phyloP scores from a whole-genome alignment of 2,329 filamentous ascomycete species.

The Ophiognomonia clavigignenti-juglandacearum region DNA sequence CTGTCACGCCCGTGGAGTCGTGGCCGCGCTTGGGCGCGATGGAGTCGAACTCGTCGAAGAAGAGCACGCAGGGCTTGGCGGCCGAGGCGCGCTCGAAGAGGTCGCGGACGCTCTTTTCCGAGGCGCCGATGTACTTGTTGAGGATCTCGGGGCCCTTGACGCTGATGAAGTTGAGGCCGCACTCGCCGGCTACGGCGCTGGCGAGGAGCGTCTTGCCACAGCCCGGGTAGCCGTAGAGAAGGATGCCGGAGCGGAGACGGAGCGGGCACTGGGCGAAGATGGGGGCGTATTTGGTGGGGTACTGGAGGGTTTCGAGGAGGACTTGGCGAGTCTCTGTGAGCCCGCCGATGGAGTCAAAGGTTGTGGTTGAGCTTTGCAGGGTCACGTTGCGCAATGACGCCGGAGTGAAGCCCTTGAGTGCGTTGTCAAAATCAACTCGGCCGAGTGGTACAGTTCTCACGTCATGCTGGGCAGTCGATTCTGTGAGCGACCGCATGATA shows the following conservation, averaged over 20 bases:
- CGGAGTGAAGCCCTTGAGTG: slow-evolving; percentile 88
- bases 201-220: slow-evolving; percentile 96
- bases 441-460: slow-evolving; percentile 58
- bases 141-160: slow-evolving; percentile 98
- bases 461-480: slow-evolving; percentile 40
- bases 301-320: slow-evolving; percentile 91
- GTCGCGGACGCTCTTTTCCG: slow-evolving; percentile 92
- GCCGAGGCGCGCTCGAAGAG: slow-evolving; percentile 90
- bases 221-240: slow-evolving; percentile 92
- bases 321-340: slow-evolving; percentile 80
- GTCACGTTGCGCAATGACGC: slow-evolving; percentile 93
- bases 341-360: slow-evolving; percentile 88
- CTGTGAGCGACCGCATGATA: slow-evolving; percentile 74
- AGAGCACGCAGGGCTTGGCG: slow-evolving; percentile 87
- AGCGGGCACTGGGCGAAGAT: slow-evolving; percentile 96
- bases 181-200: slow-evolving; percentile 95
- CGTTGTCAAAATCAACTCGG: slow-evolving; percentile 73
- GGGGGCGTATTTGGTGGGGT: slow-evolving; percentile 95
- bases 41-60: slow-evolving; percentile 98
- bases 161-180: slow-evolving; percentile 95
- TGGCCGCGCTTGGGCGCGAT: slow-evolving; percentile 97
- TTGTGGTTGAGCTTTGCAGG: slow-evolving; percentile 86
- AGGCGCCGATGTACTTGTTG: slow-evolving; percentile 98
- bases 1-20: slow-evolving; percentile 96
- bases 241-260: slow-evolving; percentile 84